Conservation (phyloP, 2,329 filamentous ascomycete species). For the Coniochaeta sp. region DNA sequence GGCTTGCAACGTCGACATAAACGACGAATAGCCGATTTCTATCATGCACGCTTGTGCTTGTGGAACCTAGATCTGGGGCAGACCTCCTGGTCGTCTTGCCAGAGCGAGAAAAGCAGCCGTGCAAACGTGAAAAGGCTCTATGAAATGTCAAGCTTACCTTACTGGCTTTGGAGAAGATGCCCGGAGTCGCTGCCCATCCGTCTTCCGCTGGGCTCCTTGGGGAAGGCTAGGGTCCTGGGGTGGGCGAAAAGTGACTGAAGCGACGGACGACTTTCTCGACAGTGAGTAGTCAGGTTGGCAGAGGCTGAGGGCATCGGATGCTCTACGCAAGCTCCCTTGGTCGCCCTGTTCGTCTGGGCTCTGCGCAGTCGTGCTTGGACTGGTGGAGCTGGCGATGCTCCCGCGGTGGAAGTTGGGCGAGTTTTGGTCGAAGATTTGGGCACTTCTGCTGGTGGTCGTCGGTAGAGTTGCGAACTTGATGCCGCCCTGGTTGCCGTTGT, state of each 20-base stretch:
- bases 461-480: neutral
- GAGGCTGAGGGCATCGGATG: conserved; percentile 22
- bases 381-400: neutral
- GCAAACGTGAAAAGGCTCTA: neutral
- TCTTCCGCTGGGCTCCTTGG: conserved; percentile 38
- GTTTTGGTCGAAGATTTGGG: conserved; percentile 1
- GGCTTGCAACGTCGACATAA: neutral
- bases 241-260: conserved; percentile 39
- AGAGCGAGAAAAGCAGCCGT: neutral
- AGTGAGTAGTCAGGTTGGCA: conserved; percentile 22
- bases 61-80: neutral
- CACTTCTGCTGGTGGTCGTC: conserved; percentile 3
- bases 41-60: neutral
- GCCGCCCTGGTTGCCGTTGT: neutral
- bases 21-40: neutral
- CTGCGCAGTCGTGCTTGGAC: neutral
- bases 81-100: neutral
- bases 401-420: conserved; percentile 1
- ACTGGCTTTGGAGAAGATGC: conserved; percentile 39
- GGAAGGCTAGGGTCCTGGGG: conserved; percentile 36
- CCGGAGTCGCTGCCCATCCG: conserved; percentile 32
- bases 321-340: conserved; percentile 8
- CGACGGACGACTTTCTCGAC: conserved; percentile 36
- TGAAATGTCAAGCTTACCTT: conserved; percentile 30
- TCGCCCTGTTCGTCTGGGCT: neutral